phyloP scores from a whole-genome alignment of 2,329 filamentous ascomycete species.

The Aspergillus sp. region DNA sequence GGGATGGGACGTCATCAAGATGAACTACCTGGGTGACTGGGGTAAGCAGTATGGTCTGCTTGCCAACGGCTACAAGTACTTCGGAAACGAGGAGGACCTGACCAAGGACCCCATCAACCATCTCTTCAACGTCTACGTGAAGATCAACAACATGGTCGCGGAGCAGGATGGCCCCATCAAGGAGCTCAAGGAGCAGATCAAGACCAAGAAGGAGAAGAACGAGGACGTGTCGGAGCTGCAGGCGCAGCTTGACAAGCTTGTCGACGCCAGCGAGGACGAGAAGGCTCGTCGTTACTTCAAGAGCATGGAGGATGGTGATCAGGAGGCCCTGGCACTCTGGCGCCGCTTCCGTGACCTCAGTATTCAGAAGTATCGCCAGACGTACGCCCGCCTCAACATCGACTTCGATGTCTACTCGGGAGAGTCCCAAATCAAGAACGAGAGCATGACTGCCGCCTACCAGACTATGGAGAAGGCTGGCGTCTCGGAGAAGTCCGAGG shows the following conservation, averaged over 20 bases:
- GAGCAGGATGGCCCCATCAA: slow-evolving; percentile 59
- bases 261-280: slow-evolving; percentile 57
- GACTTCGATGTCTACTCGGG: slow-evolving; percentile 66
- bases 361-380: slow-evolving; percentile 64
- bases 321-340: slow-evolving; percentile 60
- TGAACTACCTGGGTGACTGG: slow-evolving; percentile 70
- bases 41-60: slow-evolving; percentile 67
- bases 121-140: slow-evolving; percentile 65
- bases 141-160: slow-evolving; percentile 58
- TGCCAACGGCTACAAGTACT: slow-evolving; percentile 62
- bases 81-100: slow-evolving; percentile 60
- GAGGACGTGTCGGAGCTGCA: slow-evolving; percentile 51
- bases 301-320: slow-evolving; percentile 64
- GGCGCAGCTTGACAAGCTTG: slow-evolving; percentile 48
- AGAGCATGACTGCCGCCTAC: slow-evolving; percentile 63
- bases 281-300: slow-evolving; percentile 65
- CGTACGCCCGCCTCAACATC: slow-evolving; percentile 64
- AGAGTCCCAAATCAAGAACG: slow-evolving; percentile 64
- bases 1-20: slow-evolving; percentile 62
- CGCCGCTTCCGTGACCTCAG: slow-evolving; percentile 63
- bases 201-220: slow-evolving; percentile 47
- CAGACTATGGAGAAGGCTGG: slow-evolving; percentile 58
- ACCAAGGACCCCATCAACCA: slow-evolving; percentile 63
- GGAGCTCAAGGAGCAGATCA: slow-evolving; percentile 51
- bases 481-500: slow-evolving; percentile 64